Evolutionary conservation across 1,139 yeast genomes (phyloP), one percentile per base, ranked within the genome.

Genomic region (Protomyces arabidopsidicola): DNA sequence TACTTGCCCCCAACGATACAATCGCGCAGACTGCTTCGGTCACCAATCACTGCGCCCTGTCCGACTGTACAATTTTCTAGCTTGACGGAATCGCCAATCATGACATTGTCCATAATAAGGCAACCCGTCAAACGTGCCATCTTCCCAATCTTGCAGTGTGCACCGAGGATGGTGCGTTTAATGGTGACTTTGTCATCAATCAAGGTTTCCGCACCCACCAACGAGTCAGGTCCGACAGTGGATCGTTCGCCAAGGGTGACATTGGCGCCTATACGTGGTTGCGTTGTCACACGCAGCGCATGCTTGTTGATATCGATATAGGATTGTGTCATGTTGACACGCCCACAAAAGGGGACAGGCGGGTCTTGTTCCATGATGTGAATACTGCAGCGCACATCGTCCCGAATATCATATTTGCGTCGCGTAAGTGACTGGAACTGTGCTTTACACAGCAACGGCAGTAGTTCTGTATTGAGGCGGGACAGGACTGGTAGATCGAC

Each of bases 61-160:
- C 98, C 98, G 66, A 95, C 78, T 34, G 93, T 85, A 75, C 96
- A 90, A 76, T 91, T 93, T 74, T 95, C 98, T 68, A 95, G 77
- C 60, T 79, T 84, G n/a, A 74, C 72, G 10, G 67, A 62, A 73
- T 93, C 97, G 59, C 84, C 96, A 53, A 95, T 78, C 0, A 75
- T 77, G 36, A 85, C 95, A 59, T 84, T 82, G 71, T 88, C 87
- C 66, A 90, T 78, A 10, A 95, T 73, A 31, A 95, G 84, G 70
- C 91, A 90, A 1, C 96, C 98, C 0, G 91, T 88, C 65, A 95
- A 81, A 70, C 93, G 85, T 72, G 96, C 95, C 68, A 90, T 82
- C 72, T 84, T 86, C 55, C 98, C 98, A 65, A 95, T 84, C 18
- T 70, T 77, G 76, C 96, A 89, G 69, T 82, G 80, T n/a, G 79